These are phyloP conservation scores for Umbilicaria muhlenbergii DNA, from an alignment of 495 filamentous ascomycete species.

Conservation along the genomic window DNA sequence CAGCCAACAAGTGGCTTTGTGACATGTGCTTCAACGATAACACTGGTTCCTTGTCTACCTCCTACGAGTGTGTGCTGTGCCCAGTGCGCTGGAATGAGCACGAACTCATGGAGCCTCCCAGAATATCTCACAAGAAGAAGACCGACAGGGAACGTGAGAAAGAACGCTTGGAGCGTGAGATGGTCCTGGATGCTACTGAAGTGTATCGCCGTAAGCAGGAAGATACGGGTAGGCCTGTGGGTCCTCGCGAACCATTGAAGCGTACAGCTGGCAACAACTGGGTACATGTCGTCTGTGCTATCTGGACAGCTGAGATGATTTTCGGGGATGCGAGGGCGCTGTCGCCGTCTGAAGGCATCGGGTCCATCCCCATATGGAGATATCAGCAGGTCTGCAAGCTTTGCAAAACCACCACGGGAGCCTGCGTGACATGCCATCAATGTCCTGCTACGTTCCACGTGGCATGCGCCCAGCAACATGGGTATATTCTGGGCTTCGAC, in stretches of 20 bases:
- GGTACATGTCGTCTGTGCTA: conserved; percentile 89
- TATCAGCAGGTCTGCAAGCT: conserved; percentile 70
- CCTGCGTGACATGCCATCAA: conserved; percentile 67
- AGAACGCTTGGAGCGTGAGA: conserved; percentile 69
- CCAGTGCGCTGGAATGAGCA: conserved; percentile 61
- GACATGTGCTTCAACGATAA: conserved; percentile 93
- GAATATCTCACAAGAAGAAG: conserved; percentile 80
- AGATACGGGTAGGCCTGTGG: conserved; percentile 59
- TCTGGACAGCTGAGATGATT: conserved; percentile 84
- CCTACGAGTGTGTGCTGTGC: conserved; percentile 86
- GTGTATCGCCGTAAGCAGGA: conserved; percentile 72
- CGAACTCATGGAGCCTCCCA: conserved; percentile 73
- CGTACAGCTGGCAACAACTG: conserved; percentile 89
- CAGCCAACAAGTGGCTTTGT: conserved; percentile 74
- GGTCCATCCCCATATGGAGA: conserved; percentile 48
- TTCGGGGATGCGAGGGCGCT: conserved; percentile 71
- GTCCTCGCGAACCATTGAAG: conserved; percentile 86
- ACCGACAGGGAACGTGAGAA: conserved; percentile 82
- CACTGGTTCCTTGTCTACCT: conserved; percentile 67
- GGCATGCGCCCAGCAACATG: conserved; percentile 72
- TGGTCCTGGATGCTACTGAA: conserved; percentile 54
- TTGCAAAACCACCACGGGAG: conserved; percentile 59
- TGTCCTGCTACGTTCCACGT: conserved; percentile 77
- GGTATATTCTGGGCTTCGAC: conserved; percentile 76
- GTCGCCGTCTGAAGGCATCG: conserved; percentile 76